Evolutionary conservation across 768 basidiomycete genomes (phyloP).

Genomic region (Brasilioporus rufonigricans): DNA sequence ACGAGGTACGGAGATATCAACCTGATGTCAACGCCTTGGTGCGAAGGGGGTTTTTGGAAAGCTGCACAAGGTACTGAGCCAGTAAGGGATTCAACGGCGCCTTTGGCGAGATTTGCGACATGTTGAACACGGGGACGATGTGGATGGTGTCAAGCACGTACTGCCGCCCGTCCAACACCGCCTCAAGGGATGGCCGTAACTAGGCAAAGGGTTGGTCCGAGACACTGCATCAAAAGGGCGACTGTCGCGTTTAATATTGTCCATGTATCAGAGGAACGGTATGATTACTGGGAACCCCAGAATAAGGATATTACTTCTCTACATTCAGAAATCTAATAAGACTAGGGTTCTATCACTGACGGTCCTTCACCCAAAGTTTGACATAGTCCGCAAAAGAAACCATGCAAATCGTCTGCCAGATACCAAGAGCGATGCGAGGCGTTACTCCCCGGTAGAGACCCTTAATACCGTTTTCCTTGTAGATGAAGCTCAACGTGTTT

Average conservation of each 20-base stretch:
- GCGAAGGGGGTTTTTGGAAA: conserved; percentile 66
- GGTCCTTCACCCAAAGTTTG: conserved; percentile 72
- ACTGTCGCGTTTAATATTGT: background rate
- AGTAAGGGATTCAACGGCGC: conserved; percentile 46
- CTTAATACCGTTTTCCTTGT: conserved; percentile 93
- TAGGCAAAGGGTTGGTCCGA: too few relatives aligned
- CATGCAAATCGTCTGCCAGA: conserved; percentile 99
- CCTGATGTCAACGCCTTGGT: conserved; percentile 82
- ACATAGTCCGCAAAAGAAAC: conserved; percentile 97
- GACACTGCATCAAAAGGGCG: background rate
- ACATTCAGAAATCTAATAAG: conserved; percentile 11
- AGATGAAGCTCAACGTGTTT: conserved; percentile 92
- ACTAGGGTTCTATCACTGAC: conserved; percentile 17
- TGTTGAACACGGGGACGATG: conserved; percentile 16
- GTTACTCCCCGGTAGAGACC: conserved; percentile 97
- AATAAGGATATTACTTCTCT: conserved; percentile 24
- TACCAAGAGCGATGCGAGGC: conserved; percentile 91
- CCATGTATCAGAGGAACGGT: conserved; percentile 2
- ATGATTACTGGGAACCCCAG: conserved; percentile 15
- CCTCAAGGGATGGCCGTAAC: background rate
- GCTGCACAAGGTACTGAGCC: conserved; percentile 66
- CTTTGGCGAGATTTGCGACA: conserved; percentile 32
- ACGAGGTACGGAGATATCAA: conserved; percentile 29
- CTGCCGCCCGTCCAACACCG: background rate
- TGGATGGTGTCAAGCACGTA: background rate